Conservation (phyloP, 768 basidiomycete genomes). For the Calocybe cyanea region DNA sequence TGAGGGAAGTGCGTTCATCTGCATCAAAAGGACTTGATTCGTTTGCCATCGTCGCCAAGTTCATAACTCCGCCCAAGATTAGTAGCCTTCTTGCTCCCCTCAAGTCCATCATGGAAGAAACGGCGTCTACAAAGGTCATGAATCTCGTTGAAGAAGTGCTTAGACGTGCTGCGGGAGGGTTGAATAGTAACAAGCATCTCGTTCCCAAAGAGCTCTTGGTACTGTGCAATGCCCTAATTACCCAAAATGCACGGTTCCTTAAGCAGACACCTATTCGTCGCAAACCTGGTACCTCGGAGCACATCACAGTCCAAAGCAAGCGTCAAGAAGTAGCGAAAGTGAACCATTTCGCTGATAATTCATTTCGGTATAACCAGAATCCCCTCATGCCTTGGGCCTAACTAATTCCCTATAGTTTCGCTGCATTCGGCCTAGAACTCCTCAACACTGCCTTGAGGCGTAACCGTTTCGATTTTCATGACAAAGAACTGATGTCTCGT, state of each 20-base stretch:
- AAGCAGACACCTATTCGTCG: slow-evolving; percentile 47
- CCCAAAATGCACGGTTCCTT: slow-evolving; percentile 85
- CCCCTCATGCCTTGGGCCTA: not conserved
- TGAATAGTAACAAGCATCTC: slow-evolving; percentile 79
- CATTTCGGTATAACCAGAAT: slow-evolving; percentile 58
- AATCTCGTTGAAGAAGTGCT: slow-evolving; percentile 85
- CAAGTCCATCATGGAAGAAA: slow-evolving; percentile 81
- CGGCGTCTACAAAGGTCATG: slow-evolving; percentile 76
- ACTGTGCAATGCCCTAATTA: slow-evolving; percentile 86
- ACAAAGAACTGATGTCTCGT: slow-evolving; percentile 69
- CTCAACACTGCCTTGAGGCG: slow-evolving; percentile 85
- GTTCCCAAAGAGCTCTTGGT: slow-evolving; percentile 67
- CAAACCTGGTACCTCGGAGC: slow-evolving; percentile 39
- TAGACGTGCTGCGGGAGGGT: slow-evolving; percentile 73
- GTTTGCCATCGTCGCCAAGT: slow-evolving; percentile 75
- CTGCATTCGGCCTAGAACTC: slow-evolving; percentile 88
- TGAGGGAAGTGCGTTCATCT: slow-evolving; percentile 85
- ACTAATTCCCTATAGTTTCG: slow-evolving; percentile 51
- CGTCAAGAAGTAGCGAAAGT: slow-evolving; percentile 50
- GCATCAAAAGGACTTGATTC: slow-evolving; percentile 83
- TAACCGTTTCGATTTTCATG: slow-evolving; percentile 80
- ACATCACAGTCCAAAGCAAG: slow-evolving; percentile 76
- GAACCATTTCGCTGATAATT: slow-evolving; percentile 82
- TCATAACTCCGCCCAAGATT: slow-evolving; percentile 74
- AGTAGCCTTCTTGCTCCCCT: slow-evolving; percentile 74